Conservation (phyloP, 257 asterid genomes). For the Haberlea rhodopensis region DNA sequence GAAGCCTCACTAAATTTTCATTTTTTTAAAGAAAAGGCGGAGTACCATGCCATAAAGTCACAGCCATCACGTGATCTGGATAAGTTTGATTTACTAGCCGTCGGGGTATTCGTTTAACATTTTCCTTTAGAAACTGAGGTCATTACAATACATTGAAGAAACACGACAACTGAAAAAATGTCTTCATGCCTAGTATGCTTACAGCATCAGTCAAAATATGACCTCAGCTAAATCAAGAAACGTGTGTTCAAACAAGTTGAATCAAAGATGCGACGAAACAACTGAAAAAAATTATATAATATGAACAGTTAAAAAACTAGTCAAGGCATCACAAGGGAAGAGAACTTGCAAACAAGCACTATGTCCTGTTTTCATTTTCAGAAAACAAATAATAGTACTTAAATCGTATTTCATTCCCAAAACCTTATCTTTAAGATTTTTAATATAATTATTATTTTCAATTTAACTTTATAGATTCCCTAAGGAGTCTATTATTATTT, state of each 20-base stretch:
- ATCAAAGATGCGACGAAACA: conserved; percentile 19
- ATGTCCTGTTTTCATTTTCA: no score
- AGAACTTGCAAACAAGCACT: not conserved
- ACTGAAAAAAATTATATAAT: conserved; percentile 10
- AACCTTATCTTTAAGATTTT: not conserved
- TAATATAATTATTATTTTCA: not conserved
- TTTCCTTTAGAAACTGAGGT: no score
- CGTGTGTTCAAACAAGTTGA: conserved; percentile 12
- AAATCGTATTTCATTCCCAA: not conserved
- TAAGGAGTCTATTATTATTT: not conserved
- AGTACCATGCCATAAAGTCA: not conserved
- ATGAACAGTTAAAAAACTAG: not conserved
- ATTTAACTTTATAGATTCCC: not conserved
- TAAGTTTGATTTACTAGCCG: not conserved
- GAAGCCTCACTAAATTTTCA: not conserved
- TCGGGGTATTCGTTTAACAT: not conserved
- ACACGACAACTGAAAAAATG: not conserved
- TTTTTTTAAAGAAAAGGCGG: not conserved
- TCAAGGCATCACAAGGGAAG: not conserved
- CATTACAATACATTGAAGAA: no score
- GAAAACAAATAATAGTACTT: no score
- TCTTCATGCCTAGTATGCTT: not conserved
- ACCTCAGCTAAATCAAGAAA: conserved; percentile 27
- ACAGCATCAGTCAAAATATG: not conserved
- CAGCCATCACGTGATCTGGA: not conserved